Percentiles rank a stretch among this genome's conserved stretches.
These are phyloP conservation scores for Xylariomycetidae sp. DNA, from an alignment of 2,329 filamentous ascomycete species.

Conservation along the genomic window DNA sequence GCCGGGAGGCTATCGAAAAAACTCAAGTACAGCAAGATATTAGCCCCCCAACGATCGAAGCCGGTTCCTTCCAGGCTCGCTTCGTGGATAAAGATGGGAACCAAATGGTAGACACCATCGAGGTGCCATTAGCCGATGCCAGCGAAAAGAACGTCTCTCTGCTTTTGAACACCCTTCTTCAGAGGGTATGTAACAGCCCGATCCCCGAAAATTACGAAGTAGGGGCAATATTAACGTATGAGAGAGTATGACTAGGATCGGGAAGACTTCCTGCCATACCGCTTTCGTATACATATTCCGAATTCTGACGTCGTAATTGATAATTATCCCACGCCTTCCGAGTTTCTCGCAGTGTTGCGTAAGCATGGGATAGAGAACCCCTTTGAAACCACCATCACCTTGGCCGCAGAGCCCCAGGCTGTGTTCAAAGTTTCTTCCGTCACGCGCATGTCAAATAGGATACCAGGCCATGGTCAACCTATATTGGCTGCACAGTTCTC, in stretches of 20 bases:
- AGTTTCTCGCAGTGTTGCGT: slow-evolving; percentile 50
- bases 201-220: too few relatives aligned
- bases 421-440: slow-evolving; percentile 92
- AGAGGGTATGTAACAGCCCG: slow-evolving; percentile 56
- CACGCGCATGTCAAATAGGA: slow-evolving; percentile 81
- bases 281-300: slow-evolving; percentile 56
- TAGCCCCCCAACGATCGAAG: slow-evolving; percentile 58
- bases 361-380: slow-evolving; percentile 54
- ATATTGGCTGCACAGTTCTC: slow-evolving; percentile 86
- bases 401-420: slow-evolving; percentile 73
- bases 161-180: slow-evolving; percentile 78
- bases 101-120: slow-evolving; percentile 64
- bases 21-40: slow-evolving; percentile 73
- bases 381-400: slow-evolving; percentile 50
- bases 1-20: slow-evolving; percentile 67
- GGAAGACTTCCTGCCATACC: slow-evolving; percentile 58
- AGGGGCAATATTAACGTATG: too few relatives aligned
- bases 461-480: slow-evolving; percentile 86
- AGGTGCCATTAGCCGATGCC: slow-evolving; percentile 78
- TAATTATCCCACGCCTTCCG: slow-evolving; percentile 44
- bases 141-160: slow-evolving; percentile 86
- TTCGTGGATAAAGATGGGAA: slow-evolving; percentile 79
- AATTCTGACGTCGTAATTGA: slow-evolving; percentile 49
- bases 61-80: slow-evolving; percentile 77
- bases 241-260: slow-evolving; percentile 40